Base-by-base conservation (phyloP, 345 rosid genomes). In the Syzygium aqueum region DNA sequence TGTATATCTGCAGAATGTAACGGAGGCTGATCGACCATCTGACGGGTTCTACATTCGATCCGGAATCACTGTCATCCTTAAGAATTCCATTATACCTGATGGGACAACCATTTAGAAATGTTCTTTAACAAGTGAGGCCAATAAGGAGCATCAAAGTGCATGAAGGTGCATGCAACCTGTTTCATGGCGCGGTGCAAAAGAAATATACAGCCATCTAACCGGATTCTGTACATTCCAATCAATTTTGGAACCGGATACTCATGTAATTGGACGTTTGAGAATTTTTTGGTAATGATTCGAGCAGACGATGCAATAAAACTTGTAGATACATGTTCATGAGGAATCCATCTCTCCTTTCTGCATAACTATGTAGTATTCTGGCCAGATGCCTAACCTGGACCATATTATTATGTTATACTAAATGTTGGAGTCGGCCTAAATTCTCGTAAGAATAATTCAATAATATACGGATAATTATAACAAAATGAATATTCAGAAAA, bases 21-120 rank as follows among this genome's bases (percentile, higher is more conserved):
- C 91, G 89, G 99, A 97, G 89, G 97, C 98, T 14, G 96, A 95
- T 51, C 93, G 94, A 53, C 95, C 98, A 87, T 89, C 92, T 4
- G 96, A 95, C 54, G 99, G 99, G 88, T 94, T 95, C 91, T 94
- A 95, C 78, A 95, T 97, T 43, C 94, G 95, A 67, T 95, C 99
- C 3, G 99, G 99, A 88, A 97, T 95, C 88, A 94, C 95, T 3
- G 93, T 94, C 46, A 90, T 97, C 84, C 86, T 92, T 59, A 93
- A 95, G 88, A 94, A 97, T 84, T 89, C 97, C 1, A 52, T 89
- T 25, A 95, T 97, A 86, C 65, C 84, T 82, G 97, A 95, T n/a
- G 96, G 98, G 84, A 95, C 95, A 2, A 89, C 90, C 84, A 95
- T 97, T 86, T 96, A 89, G 84, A 54, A 46, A 84, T 10, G 28